A percentile compares a stretch with the other conserved stretches of the same genome.
Conservation (phyloP, 2,329 filamentous ascomycete species). For the Mariannaea elegans region DNA sequence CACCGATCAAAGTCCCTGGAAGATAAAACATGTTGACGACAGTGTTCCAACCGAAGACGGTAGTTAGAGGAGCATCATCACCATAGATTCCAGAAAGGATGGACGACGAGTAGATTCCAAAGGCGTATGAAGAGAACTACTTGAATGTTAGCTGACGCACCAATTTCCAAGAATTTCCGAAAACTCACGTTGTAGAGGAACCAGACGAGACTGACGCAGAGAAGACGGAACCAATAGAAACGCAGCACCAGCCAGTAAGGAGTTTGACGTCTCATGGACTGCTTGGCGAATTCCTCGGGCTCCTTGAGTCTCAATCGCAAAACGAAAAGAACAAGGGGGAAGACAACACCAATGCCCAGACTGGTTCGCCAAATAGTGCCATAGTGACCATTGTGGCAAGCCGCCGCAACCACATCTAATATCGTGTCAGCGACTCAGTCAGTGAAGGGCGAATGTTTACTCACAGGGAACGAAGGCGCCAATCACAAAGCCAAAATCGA, state of each 20-base stretch:
- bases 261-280: slow-evolving; percentile 71
- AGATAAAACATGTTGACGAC: slow-evolving; percentile 91
- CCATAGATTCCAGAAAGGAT: slow-evolving; percentile 75
- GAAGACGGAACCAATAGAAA: slow-evolving; percentile 79
- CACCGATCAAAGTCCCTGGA: slow-evolving; percentile 81
- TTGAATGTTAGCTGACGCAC: slow-evolving; percentile 12
- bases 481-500: slow-evolving; percentile 84
- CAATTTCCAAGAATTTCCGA: too few relatives aligned
- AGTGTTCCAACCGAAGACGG: slow-evolving; percentile 87
- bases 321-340: slow-evolving; percentile 75
- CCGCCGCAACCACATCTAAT: slow-evolving; percentile 62
- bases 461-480: slow-evolving; percentile 76
- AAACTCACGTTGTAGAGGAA: slow-evolving; percentile 77
- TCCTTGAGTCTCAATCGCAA: slow-evolving; percentile 79
- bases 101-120: slow-evolving; percentile 83
- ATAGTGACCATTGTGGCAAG: slow-evolving; percentile 67
- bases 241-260: slow-evolving; percentile 64
- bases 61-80: slow-evolving; percentile 70
- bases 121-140: slow-evolving; percentile 82
- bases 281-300: slow-evolving; percentile 77
- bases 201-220: slow-evolving; percentile 79
- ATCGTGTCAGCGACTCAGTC: neutral
- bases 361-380: slow-evolving; percentile 84
- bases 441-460: neutral
- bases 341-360: slow-evolving; percentile 81